Percentiles rank a stretch among this genome's conserved stretches.
Conservation (phyloP, 768 basidiomycete genomes). For the Trametes gibbosa region DNA sequence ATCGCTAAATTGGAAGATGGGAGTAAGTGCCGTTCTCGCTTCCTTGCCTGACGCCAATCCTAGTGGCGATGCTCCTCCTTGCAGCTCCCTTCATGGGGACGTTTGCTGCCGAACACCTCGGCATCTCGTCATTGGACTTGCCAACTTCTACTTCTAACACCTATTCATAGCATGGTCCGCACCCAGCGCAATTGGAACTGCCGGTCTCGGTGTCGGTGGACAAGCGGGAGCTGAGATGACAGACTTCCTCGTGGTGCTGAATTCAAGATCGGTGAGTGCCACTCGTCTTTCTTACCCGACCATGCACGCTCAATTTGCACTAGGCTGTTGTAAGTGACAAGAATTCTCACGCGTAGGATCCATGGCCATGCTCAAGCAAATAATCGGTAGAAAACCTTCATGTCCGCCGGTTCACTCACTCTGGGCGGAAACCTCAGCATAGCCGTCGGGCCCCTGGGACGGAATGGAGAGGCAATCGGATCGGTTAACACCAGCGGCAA, state of each 20-base stretch:
- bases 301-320: not conserved
- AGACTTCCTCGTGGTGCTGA: conserved; percentile 87
- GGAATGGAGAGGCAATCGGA: conserved; percentile 91
- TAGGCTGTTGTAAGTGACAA: conserved; percentile 49
- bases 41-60: not conserved
- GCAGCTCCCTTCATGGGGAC: not conserved
- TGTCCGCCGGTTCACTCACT: conserved; percentile 90
- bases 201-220: conserved; percentile 84
- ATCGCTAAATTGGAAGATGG: conserved; percentile 83
- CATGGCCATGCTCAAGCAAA: not conserved
- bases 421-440: conserved; percentile 89
- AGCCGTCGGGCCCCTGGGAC: conserved; percentile 87
- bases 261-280: conserved; percentile 65
- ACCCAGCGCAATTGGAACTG: conserved; percentile 92
- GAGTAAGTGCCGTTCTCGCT: conserved; percentile 48
- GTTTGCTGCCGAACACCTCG: not conserved
- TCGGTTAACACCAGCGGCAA: conserved; percentile 81
- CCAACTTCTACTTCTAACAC: not conserved
- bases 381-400: conserved; percentile 69
- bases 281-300: not conserved
- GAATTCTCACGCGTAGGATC: not conserved
- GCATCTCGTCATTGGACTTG: not conserved
- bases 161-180: conserved; percentile 78
- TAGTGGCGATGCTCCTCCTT: not conserved
- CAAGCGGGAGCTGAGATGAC: conserved; percentile 86